Evolutionary conservation across 164 flowering plant genomes (phyloP).

Genomic region (Umbilicus rupestris): DNA sequence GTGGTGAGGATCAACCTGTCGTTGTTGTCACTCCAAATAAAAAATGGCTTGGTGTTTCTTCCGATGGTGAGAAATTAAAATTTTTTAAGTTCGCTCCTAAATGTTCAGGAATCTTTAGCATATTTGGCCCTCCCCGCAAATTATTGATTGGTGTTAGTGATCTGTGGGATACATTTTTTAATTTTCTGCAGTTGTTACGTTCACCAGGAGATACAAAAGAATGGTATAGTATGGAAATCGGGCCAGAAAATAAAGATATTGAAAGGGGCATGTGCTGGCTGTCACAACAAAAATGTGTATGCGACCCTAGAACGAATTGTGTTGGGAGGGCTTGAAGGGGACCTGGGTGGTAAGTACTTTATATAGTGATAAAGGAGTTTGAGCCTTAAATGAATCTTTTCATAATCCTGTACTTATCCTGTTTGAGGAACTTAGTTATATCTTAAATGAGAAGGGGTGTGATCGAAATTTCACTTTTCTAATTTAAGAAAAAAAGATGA

Average conservation of each 20-base stretch:
- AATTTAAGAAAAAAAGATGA: background rate
- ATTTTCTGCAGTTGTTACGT: conserved; percentile 47
- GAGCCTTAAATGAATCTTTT: background rate
- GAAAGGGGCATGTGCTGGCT: conserved; percentile 54
- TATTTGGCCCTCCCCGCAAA: background rate
- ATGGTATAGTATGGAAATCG: conserved; percentile 45
- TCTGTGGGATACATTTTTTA: background rate
- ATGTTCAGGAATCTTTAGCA: background rate
- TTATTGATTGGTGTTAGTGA: background rate
- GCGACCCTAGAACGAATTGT: conserved; percentile 64
- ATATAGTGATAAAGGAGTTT: background rate
- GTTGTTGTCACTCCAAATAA: conserved; percentile 35
- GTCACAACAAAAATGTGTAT: conserved; percentile 40
- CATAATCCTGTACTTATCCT: background rate
- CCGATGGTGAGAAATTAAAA: conserved; percentile 34
- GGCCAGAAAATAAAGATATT: conserved; percentile 56
- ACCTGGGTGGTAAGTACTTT: conserved; percentile 62
- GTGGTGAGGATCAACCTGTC: conserved; percentile 43
- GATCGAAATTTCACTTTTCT: background rate
- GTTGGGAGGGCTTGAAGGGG: conserved; percentile 65
- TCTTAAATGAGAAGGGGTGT: background rate
- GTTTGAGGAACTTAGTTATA: background rate
- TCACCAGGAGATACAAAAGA: conserved; percentile 38
- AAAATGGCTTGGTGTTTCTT: conserved; percentile 33
- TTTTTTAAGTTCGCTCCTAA: background rate